Conservation (phyloP, 1,139 yeast species). For the Suhomyces terraborum region DNA sequence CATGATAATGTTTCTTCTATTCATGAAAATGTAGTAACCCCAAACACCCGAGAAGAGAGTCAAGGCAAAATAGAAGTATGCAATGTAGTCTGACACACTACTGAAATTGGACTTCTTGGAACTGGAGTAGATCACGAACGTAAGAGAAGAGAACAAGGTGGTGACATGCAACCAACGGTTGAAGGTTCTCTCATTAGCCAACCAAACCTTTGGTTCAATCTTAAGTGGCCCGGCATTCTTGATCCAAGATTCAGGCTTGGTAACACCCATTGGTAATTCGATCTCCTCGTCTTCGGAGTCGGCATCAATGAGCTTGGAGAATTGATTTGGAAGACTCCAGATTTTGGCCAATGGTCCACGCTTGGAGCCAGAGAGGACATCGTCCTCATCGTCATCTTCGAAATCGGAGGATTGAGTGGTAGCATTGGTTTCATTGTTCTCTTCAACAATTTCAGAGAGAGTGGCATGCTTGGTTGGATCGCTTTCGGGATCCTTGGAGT, state of each 20-base stretch:
- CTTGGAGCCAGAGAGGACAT: slow-evolving; percentile 35
- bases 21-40: slow-evolving; percentile 81
- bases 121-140: slow-evolving; percentile 83
- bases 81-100: slow-evolving; percentile 59
- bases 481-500: slow-evolving; percentile 12
- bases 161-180: slow-evolving; percentile 94
- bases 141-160: slow-evolving; percentile 81
- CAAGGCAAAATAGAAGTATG: slow-evolving; percentile 76
- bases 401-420: slow-evolving; percentile 38
- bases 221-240: slow-evolving; percentile 90
- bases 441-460: slow-evolving; percentile 10
- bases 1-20: slow-evolving; percentile 70
- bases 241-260: slow-evolving; percentile 73
- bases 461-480: slow-evolving; percentile 10
- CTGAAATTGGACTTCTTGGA: slow-evolving; percentile 64
- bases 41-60: slow-evolving; percentile 83
- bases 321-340: slow-evolving; percentile 32
- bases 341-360: slow-evolving; percentile 24
- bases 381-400: slow-evolving; percentile 47
- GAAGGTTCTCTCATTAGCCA: slow-evolving; percentile 96
- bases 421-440: slow-evolving; percentile 16
- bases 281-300: slow-evolving; percentile 89
- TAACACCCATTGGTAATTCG: slow-evolving; percentile 84
- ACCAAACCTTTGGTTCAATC: slow-evolving; percentile 97
- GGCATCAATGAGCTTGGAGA: slow-evolving; percentile 52